Evolutionary conservation across 164 flowering plant genomes (phyloP), one percentile per base, ranked within the genome.

Genomic region (Macadamia tetraphylla): DNA sequence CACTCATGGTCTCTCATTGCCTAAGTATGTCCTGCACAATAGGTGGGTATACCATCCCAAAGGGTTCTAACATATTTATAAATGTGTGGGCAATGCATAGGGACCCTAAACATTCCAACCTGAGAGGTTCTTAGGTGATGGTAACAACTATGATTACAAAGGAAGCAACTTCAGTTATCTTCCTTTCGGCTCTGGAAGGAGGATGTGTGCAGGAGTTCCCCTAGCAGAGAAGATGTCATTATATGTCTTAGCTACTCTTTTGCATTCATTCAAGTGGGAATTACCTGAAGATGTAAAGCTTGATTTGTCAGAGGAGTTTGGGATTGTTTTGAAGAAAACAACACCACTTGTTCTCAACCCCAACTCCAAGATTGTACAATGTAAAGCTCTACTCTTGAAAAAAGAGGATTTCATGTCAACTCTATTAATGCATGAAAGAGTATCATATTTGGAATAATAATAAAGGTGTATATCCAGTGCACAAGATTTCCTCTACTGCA

Each of bases 131-230:
- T 52, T 52, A 6, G 1, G n/a, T 52, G n/a, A 52, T 52, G 14
- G n/a, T 52, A n/a, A 17, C 1, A 52, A 52, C 8, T 13, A 15
- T 52, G 57, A 52, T 52, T 52, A 52, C 14, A 52, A 3, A 2
- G 57, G 57, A 13, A 52, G n/a, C 29, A 63, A 77, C 51, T 76
- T 77, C 17, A 31, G 62, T n/a, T 82, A 68, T 46, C 58, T 81
- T 49, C 83, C 82, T 6, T 81, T 80, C 56, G 82, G 86, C 0
- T 75, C 80, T 0, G 83, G 84, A 11, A 67, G 84, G 46, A 83
- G 84, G 68, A 65, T 76, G 0, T 81, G 84, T 58, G 60, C 81
- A 3, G 86, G 84, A 15, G 17, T 79, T 42, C 60, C 75, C 0
- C 2, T 83, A 29, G 84, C 70, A 1, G 75, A 75, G 67, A 78